phyloP scores from a whole-genome alignment of 2,329 filamentous ascomycete genomes.

The Fusarium napiforme region DNA sequence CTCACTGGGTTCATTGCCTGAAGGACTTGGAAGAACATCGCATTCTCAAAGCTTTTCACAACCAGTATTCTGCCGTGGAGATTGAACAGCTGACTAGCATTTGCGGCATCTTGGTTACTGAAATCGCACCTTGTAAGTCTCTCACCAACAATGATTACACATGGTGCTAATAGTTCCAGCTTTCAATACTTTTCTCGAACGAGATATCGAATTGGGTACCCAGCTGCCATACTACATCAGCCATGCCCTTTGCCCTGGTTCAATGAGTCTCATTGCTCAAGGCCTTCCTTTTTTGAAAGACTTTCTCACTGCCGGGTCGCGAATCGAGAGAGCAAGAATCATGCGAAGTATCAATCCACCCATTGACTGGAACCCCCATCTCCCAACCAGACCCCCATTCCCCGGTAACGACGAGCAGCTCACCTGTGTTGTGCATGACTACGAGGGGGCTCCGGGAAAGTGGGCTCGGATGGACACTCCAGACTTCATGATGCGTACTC shows the following conservation, averaged over 20 bases:
- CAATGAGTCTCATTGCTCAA: neutral
- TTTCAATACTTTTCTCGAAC: conserved; percentile 17
- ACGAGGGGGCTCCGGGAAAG: neutral
- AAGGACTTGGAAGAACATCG: neutral
- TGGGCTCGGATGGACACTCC: neutral
- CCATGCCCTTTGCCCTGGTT: neutral
- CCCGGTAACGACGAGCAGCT: neutral
- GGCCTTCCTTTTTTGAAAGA: conserved; percentile 3
- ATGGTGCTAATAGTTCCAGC: neutral
- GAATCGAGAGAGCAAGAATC: neutral
- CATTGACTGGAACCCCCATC: neutral
- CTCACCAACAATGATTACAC: neutral
- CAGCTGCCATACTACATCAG: conserved; percentile 1
- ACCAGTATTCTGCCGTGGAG: neutral
- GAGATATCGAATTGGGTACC: conserved; percentile 7
- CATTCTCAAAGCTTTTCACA: neutral
- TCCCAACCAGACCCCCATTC: neutral
- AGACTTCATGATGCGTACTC: conserved; percentile 3
- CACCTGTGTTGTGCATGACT: neutral
- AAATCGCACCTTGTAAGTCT: conserved; percentile 2
- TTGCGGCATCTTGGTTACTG: neutral
- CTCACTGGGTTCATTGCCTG: neutral
- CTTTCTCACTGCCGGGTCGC: neutral
- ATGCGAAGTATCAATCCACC: neutral
- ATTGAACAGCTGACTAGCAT: conserved; percentile 6